Evolutionary conservation across 2,329 filamentous ascomycete genomes (phyloP).

Genomic region (Monilinia fructicola): DNA sequence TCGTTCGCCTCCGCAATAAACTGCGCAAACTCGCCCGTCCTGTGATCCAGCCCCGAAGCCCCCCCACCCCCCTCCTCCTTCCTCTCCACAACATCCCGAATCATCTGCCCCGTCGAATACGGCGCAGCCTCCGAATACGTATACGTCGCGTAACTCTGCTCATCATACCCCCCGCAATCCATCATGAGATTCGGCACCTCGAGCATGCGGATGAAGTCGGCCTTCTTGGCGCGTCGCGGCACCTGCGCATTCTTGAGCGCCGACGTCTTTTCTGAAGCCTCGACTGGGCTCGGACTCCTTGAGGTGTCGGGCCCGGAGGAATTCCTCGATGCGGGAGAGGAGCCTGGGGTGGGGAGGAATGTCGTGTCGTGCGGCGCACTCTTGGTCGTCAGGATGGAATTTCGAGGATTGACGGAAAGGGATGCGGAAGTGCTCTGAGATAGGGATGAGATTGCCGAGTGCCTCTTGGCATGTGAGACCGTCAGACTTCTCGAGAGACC

Average conservation of each 20-base stretch:
- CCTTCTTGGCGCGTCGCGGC: background rate
- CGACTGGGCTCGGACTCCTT: background rate
- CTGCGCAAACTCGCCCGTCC: background rate
- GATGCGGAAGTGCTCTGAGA: background rate
- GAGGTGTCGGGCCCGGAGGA: no score
- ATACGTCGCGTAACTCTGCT: background rate
- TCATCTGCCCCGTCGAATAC: background rate
- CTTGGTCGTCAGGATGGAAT: background rate
- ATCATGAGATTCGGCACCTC: constrained; percentile 13
- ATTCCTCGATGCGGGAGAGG: background rate
- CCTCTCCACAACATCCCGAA: background rate
- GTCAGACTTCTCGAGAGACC: background rate
- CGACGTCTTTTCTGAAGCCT: background rate
- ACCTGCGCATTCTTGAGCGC: background rate
- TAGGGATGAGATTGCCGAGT: background rate
- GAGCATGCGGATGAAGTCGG: background rate
- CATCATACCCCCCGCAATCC: constrained; percentile 10
- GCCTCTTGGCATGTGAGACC: background rate
- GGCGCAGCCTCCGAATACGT: background rate
- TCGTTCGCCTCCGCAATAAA: background rate
- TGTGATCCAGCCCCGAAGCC: no score
- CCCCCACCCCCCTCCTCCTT: background rate
- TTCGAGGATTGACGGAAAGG: background rate
- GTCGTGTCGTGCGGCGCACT: background rate
- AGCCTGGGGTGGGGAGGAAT: background rate